These are phyloP conservation scores for Hypoxylon sp. DNA, from an alignment of 2,329 filamentous ascomycete genomes.

Conservation along the genomic window DNA sequence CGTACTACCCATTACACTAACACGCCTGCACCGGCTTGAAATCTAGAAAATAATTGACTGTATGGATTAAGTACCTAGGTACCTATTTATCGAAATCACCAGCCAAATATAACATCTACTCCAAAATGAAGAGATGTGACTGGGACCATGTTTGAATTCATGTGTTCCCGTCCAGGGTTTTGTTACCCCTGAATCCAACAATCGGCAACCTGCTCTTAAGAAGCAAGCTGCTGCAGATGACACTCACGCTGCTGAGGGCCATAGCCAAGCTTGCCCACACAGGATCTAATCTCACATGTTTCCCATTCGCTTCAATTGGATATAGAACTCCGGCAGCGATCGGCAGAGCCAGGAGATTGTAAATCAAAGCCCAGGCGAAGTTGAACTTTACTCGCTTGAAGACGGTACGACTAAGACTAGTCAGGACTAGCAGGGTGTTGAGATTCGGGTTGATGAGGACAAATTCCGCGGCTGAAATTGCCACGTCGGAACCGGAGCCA, in stretches of 20 bases:
- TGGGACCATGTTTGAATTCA: neutral
- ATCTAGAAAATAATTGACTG: too few species aligned
- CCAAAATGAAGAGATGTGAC: neutral
- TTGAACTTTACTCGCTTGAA: conserved; percentile 84
- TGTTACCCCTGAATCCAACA: conserved; percentile 11
- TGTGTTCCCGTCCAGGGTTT: neutral
- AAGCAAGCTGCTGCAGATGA: conserved; percentile 73
- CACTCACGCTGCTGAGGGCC: conserved; percentile 89
- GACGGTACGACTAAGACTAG: conserved; percentile 73
- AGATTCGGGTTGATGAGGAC: conserved; percentile 22
- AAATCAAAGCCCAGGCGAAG: conserved; percentile 86
- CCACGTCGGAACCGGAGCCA: conserved; percentile 22
- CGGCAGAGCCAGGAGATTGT: conserved; percentile 82
- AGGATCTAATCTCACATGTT: conserved; percentile 76
- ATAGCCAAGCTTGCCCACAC: conserved; percentile 91
- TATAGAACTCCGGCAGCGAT: conserved; percentile 75
- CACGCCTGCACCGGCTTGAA: too few species aligned
- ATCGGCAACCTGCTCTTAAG: conserved; percentile 14
- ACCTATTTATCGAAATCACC: conserved; percentile 1
- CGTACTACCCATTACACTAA: too few species aligned
- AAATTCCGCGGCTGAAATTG: conserved; percentile 24
- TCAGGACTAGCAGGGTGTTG: conserved; percentile 16
- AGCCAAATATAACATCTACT: neutral
- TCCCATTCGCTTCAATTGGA: conserved; percentile 51
- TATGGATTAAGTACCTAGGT: neutral